Percentiles rank a stretch among this genome's conserved stretches.
Conservation (phyloP, 306 rosid species). For the Carpinus fangiana region DNA sequence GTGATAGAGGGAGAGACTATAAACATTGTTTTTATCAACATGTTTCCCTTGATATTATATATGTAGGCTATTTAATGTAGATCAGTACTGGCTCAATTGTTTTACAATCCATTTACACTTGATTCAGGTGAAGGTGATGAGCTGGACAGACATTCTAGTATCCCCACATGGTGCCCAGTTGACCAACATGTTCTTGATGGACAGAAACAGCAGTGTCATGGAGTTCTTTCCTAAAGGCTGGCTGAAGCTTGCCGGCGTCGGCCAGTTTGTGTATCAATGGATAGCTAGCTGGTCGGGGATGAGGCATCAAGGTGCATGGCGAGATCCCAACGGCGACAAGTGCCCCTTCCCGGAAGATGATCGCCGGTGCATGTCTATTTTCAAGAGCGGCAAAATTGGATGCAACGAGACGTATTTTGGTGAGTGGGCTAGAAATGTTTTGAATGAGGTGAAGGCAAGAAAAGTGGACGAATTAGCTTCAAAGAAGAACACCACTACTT, state of each 20-base stretch:
- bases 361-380: constrained; percentile 59
- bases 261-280: constrained; percentile 64
- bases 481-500: background rate
- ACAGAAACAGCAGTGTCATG: constrained; percentile 72
- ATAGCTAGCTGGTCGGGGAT: constrained; percentile 75
- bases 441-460: constrained; percentile 42
- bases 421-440: constrained; percentile 52
- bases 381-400: constrained; percentile 54
- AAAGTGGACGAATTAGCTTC: constrained; percentile 38
- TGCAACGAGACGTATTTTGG: constrained; percentile 46
- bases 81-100: background rate
- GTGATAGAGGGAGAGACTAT: too few species aligned
- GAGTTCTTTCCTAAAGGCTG: constrained; percentile 74
- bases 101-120: background rate
- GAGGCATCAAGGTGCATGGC: constrained; percentile 60
- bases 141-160: constrained; percentile 56
- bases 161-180: constrained; percentile 73
- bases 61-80: too few species aligned
- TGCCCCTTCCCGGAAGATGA: constrained; percentile 49
- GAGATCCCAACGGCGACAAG: constrained; percentile 50
- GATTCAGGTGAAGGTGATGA: constrained; percentile 59
- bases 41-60: too few species aligned
- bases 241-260: constrained; percentile 67
- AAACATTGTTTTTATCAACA: too few species aligned
- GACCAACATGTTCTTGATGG: constrained; percentile 65